Percentiles rank a stretch among this genome's conserved stretches.
Evolutionary conservation across 176 grass and related monocot species (phyloP).

Genomic region (Neostapfia colusana): DNA sequence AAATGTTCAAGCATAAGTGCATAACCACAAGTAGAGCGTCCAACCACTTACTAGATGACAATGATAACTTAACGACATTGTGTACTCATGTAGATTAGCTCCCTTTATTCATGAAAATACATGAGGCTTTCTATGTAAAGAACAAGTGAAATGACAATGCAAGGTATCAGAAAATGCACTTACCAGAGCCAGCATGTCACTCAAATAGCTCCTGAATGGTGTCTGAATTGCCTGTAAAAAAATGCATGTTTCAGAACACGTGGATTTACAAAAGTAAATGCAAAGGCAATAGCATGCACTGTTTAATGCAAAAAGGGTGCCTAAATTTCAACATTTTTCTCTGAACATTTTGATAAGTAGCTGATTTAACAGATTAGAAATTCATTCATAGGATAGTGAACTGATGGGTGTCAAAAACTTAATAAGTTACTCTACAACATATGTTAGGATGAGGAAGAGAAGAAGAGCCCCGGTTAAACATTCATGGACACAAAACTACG

Average conservation of each 20-base stretch:
- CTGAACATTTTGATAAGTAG: background rate
- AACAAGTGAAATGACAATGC: background rate
- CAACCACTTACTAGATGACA: background rate
- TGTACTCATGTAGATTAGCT: background rate
- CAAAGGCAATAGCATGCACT: background rate
- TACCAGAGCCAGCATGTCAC: conserved; percentile 88
- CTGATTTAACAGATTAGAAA: background rate
- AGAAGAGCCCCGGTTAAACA: background rate
- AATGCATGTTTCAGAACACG: conserved; percentile 25
- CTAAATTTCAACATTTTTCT: background rate
- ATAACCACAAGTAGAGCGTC: background rate
- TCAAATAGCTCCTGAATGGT: conserved; percentile 81
- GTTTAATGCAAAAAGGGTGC: background rate
- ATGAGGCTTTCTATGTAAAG: background rate
- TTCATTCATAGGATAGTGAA: conserved; percentile 2
- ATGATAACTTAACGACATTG: background rate
- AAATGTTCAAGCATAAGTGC: background rate
- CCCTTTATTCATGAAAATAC: background rate
- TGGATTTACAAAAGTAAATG: background rate
- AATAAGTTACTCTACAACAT: conserved; percentile 14
- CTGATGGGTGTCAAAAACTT: background rate
- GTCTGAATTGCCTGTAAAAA: conserved; percentile 69
- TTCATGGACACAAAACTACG: background rate
- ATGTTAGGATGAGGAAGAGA: background rate
- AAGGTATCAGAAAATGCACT: conserved; percentile 32